Evolutionary conservation across 257 asterid species (phyloP), one percentile per base, ranked within the genome.

Genomic region (Phtheirospermum japonicum): DNA sequence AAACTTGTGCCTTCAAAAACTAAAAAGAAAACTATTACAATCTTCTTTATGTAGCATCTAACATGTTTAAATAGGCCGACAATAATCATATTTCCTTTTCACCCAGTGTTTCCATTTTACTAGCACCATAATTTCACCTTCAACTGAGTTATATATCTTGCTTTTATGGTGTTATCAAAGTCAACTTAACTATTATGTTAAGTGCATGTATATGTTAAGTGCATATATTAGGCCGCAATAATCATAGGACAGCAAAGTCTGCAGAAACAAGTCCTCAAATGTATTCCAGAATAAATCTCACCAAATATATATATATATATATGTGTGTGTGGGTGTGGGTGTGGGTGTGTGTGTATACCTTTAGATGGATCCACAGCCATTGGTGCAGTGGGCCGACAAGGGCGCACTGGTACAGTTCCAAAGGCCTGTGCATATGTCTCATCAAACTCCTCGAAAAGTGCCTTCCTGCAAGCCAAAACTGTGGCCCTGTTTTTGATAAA

Each of bases 401-500:
- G 87, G 19, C 85, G 86, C 20, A 49, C 66, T 26, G 88, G 87
- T 40, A 63, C 73, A 65, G 80, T 75, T 55, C 97, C 97, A 73
- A 93, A 93, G 42, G 97, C 99, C 80, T 89, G 94, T 12, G 94
- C 95, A 74, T 93, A 93, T 0, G 99, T 87, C 67, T 88, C 96
- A 64, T 93, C 99, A 76, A 75, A 84, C 69, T 87, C 97, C 84
- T 90, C 96, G 19, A 73, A 93, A 37, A 75, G 60, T 6, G 90
- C 82, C 78, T 78, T 93, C 73, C 99, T 81, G 60, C 69, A 72
- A 13, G 89, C 92, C 73, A 88, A 71, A 61, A 61, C 80, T 0
- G 82, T 78, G 39, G 95, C 91, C 85, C 77, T 87, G 67, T 85
- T 79, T 79, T 81, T 80, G 61, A 87, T 61, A 71, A 82, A 82